Evolutionary conservation across 148 eudicot species (phyloP).

Genomic region (Rheum nobile): DNA sequence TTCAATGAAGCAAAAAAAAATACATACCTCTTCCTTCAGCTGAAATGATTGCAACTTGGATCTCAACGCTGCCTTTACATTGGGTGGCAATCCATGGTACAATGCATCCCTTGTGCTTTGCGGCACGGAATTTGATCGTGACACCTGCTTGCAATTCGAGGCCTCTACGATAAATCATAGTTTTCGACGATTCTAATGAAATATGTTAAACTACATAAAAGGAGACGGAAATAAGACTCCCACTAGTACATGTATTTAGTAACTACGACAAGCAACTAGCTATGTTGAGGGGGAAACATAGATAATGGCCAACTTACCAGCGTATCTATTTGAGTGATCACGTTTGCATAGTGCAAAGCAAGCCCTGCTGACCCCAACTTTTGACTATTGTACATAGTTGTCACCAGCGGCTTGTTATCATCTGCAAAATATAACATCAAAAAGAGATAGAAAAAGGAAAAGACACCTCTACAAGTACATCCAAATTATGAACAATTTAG

Average conservation of each 20-base stretch:
- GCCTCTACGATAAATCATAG: background rate
- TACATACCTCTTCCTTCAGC: constrained; percentile 63
- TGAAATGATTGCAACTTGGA: constrained; percentile 61
- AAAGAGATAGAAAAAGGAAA: background rate
- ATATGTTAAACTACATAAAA: background rate
- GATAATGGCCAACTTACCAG: constrained; percentile 25
- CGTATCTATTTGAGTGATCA: constrained; percentile 85
- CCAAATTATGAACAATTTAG: background rate
- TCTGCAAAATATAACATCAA: constrained; percentile 28
- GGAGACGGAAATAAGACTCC: background rate
- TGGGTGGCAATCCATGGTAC: constrained; percentile 92
- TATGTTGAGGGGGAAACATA: background rate
- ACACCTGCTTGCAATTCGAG: constrained; percentile 34
- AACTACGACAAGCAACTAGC: background rate
- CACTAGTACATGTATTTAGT: background rate
- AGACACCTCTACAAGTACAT: background rate
- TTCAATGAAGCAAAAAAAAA: background rate
- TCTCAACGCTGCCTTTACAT: constrained; percentile 67
- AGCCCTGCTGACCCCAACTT: constrained; percentile 87
- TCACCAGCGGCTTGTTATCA: constrained; percentile 42
- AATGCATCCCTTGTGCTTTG: constrained; percentile 81
- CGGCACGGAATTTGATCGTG: constrained; percentile 87
- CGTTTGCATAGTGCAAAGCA: constrained; percentile 93
- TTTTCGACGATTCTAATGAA: background rate
- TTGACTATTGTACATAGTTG: constrained; percentile 33